Evolutionary conservation across 2,329 filamentous ascomycete species (phyloP), one percentile per base, ranked within the genome.

Genomic region (Stagonosporopsis rhizophila): DNA sequence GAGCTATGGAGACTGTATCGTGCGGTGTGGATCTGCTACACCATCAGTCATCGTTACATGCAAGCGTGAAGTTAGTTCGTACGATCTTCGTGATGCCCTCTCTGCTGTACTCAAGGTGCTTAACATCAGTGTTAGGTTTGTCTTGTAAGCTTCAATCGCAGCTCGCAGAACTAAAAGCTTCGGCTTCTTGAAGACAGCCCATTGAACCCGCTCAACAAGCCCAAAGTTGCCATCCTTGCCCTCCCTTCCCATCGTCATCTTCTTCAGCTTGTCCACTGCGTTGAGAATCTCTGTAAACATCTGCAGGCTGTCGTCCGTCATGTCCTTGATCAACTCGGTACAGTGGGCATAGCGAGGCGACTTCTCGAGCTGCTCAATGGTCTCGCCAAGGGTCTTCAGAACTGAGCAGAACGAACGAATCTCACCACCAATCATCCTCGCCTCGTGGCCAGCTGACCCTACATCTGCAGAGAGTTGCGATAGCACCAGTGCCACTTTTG

Each of bases 241-340:
- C 41, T 59, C 56, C 38, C 65, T 68, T 39, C 61, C 58, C 17
- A 32, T 49, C 12, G 53, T 50, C 44, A 65, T 60, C 23, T 30
- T 52, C 23, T 45, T 52, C 25, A 44, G 42, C 20, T 32, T 30
- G 34, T 48, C 22, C 61, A 49, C 37, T 25, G 62, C 63, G 19
- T 65, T 44, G 8, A 68, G 56, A 11, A 67, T 60, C 42, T 68
- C 64, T 1, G 58, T 63, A 37, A 65, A 65, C 62, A 68, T 66
- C 20, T 67, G 59, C 39, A 67, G 34, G 23, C 57, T 61, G 8
- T 58, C 57, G 11, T 50, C 41, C 2, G 64, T 66, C 62, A 67
- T 64, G 11, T 64, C 56, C 19, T 52, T 61, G 11, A 62, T 57
- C 60, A 65, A 37, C 19, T 42, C 27, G 27, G 27, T 20, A 32